phyloP scores from a whole-genome alignment of 2,329 filamentous ascomycete species.

The Xylariaceae sp. region DNA sequence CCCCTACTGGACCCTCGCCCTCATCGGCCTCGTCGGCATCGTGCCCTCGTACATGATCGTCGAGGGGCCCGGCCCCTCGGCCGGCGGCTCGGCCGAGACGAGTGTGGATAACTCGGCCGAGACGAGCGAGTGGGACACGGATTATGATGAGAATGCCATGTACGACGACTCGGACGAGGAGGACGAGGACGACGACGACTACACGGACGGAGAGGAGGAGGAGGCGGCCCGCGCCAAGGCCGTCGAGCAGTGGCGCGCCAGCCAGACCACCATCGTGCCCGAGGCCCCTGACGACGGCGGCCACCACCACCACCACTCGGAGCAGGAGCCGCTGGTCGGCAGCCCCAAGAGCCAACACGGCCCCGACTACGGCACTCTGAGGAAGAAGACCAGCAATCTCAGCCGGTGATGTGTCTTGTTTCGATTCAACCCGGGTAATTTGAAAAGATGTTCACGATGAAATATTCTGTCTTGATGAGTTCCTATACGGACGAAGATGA shows the following conservation, averaged over 20 bases:
- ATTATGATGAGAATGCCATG: conserved; percentile 13
- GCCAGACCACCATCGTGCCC: conserved; percentile 6
- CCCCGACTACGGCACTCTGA: conserved; percentile 1
- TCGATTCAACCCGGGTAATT: too few species aligned
- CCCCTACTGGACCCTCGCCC: conserved; percentile 72
- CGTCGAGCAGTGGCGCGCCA: neutral
- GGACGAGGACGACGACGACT: neutral
- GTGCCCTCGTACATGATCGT: conserved; percentile 68
- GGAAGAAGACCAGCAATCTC: too few species aligned
- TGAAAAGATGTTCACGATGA: too few species aligned
- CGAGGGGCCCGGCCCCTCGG: conserved; percentile 62
- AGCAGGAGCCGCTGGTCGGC: conserved; percentile 2
- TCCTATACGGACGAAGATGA: too few species aligned
- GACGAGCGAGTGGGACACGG: conserved; percentile 25
- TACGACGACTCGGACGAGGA: conserved; percentile 24
- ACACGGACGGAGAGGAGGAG: neutral
- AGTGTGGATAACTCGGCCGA: conserved; percentile 5
- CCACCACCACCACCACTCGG: conserved; percentile 8
- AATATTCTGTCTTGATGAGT: too few species aligned
- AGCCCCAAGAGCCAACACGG: conserved; percentile 1
- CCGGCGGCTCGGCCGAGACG: conserved; percentile 7
- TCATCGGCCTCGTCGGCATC: conserved; percentile 55
- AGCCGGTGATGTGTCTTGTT: too few species aligned
- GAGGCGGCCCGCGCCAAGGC: too few species aligned
- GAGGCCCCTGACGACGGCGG: conserved; percentile 12